Evolutionary conservation across 2,329 filamentous ascomycete species (phyloP).

Genomic region (Fusarium tuaranense): DNA sequence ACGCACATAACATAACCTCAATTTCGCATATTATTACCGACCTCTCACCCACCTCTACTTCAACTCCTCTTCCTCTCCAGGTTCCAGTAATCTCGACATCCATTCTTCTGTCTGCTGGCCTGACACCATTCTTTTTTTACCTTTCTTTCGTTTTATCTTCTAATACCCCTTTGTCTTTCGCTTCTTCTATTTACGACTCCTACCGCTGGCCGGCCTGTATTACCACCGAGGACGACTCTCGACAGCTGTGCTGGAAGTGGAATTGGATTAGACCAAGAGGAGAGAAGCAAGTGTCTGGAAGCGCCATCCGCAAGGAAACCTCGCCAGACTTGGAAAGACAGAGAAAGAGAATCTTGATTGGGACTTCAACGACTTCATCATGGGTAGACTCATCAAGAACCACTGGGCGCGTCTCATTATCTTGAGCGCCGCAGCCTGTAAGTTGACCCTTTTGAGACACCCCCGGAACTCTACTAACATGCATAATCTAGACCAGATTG

Average conservation of each 20-base stretch:
- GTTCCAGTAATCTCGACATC: constrained; percentile 15
- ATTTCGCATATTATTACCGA: constrained; percentile 30
- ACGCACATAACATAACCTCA: constrained; percentile 10
- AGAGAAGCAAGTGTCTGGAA: constrained; percentile 15
- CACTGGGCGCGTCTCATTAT: constrained; percentile 97
- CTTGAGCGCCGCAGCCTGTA: constrained; percentile 84
- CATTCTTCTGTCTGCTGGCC: constrained; percentile 35
- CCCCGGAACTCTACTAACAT: constrained; percentile 41
- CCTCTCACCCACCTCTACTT: constrained; percentile 12
- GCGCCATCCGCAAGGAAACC: constrained; percentile 14
- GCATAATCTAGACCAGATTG: constrained; percentile 80
- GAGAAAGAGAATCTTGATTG: constrained; percentile 24
- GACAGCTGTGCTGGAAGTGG: constrained; percentile 23
- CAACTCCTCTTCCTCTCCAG: constrained; percentile 7
- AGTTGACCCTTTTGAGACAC: constrained; percentile 43
- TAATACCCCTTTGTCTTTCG: constrained; percentile 12
- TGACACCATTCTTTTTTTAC: constrained; percentile 23
- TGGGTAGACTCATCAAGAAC: constrained; percentile 99
- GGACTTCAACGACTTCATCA: constrained; percentile 54
- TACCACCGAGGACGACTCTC: constrained; percentile 13
- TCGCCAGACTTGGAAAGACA: constrained; percentile 5
- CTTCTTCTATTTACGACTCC: constrained; percentile 10
- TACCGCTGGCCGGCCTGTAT: constrained; percentile 38
- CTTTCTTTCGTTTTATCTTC: constrained; percentile 7
- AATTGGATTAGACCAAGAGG: constrained; percentile 24